Base-by-base conservation (phyloP, 352 stramenopile genomes). In the Globisporangium parvum region DNA sequence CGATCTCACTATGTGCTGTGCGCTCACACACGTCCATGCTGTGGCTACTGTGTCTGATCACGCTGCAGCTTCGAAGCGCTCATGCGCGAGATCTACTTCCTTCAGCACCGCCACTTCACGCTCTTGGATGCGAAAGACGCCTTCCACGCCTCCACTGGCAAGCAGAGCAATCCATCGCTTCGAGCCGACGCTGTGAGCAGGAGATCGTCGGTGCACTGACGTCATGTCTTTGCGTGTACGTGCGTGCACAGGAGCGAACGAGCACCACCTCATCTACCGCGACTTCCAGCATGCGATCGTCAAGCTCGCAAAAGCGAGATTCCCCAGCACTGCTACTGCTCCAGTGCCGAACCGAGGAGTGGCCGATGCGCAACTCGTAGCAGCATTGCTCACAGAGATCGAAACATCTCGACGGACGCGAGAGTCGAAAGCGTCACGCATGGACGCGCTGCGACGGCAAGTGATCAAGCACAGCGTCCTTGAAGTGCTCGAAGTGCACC, bases 111-210 rank as follows among this genome's bases (percentile, higher is more conserved):
- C 10, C 50, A 59, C 21, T 91, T 91, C 40, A 88, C 66, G 23
- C 53, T 91, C 11, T 81, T 88, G 15, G 80, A 91, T 41, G 69
- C 70, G 10, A 85, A 81, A 46, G 70, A 85, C 39, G 75, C 77
- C 10, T 88, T 87, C 26, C 67, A 67, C 8, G 79, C 74, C 14
- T 87, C 80, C 26, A 77, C 70, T 26, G 70, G 75, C 77, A 51
- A 33, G 46, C 18, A 21, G 10, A 12, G 31, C 9, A 31, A 12
- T 14, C 24, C 15, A 26, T 18, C 47, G 50, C 11, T 46, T 2
- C 14, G 33, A 24, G 10, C 41, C 17, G 17, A 14, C 35, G 24
- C 6, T 1, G 31, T 37, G 1, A 12, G 31, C n/a, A 37, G 31
- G 11, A 37, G 31, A 37, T 12, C 31, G 9, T 1, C 6, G 11